phyloP scores from a whole-genome alignment of 352 stramenopile species.

The Phytophthora lateralis region DNA sequence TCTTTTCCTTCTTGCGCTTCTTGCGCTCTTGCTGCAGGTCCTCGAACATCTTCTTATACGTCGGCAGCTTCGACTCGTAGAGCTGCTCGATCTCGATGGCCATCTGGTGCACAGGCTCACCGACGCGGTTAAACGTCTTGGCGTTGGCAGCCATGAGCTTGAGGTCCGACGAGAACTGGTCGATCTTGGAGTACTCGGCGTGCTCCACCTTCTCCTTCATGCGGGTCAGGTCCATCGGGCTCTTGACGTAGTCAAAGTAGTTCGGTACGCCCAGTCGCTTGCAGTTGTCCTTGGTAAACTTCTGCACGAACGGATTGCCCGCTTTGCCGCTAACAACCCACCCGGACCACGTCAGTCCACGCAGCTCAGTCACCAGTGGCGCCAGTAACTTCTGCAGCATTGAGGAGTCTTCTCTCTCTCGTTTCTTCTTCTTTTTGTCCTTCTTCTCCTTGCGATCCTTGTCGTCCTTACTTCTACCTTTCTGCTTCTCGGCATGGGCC shows the following conservation, averaged over 20 bases:
- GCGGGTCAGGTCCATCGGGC: conserved; percentile 82
- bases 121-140: conserved; percentile 85
- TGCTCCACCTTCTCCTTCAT: conserved; percentile 86
- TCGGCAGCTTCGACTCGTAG: conserved; percentile 69
- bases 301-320: conserved; percentile 82
- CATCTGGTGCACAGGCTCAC: conserved; percentile 86
- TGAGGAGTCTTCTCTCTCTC: conserved; percentile 71
- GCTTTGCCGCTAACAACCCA: conserved; percentile 80
- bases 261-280: conserved; percentile 81
- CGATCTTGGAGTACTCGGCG: conserved; percentile 75
- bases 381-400: conserved; percentile 79
- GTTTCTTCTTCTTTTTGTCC: conserved; percentile 85
- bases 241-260: conserved; percentile 87
- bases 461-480: conserved; percentile 62
- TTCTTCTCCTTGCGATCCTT: conserved; percentile 85
- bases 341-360: conserved; percentile 68
- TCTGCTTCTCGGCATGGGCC: conserved; percentile 52
- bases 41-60: conserved; percentile 76
- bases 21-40: conserved; percentile 82
- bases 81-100: conserved; percentile 79
- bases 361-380: conserved; percentile 67
- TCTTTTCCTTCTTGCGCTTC: conserved; percentile 91
- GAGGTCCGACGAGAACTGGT: conserved; percentile 79
- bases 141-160: conserved; percentile 84
- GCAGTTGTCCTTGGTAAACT: conserved; percentile 88